phyloP scores from a whole-genome alignment of 2,329 filamentous ascomycete species.

The Fusarium sp. region DNA sequence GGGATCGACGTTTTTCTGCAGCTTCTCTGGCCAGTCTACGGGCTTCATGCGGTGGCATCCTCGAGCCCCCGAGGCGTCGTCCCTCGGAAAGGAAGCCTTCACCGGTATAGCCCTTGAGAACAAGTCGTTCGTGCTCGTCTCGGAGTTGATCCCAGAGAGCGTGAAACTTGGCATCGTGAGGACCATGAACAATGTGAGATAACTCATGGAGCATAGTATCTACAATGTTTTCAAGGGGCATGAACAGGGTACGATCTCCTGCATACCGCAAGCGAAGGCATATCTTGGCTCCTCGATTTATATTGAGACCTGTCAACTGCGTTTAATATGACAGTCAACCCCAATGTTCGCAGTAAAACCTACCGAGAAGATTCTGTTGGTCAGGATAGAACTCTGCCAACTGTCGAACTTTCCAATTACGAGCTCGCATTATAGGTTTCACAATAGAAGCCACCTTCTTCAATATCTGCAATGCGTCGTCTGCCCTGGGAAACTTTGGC shows the following conservation, averaged over 20 bases:
- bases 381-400: conserved; percentile 88
- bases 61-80: conserved; percentile 73
- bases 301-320: conserved; percentile 72
- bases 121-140: conserved; percentile 81
- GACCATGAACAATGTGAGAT: conserved; percentile 85
- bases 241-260: conserved; percentile 78
- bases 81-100: conserved; percentile 87
- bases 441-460: conserved; percentile 87
- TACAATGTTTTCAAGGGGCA: conserved; percentile 81
- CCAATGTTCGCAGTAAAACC: conserved; percentile 57
- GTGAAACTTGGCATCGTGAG: conserved; percentile 85
- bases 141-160: conserved; percentile 89
- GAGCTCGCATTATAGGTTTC: conserved; percentile 93
- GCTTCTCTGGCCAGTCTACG: conserved; percentile 78
- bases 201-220: conserved; percentile 97
- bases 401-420: conserved; percentile 81
- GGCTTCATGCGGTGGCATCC: conserved; percentile 78
- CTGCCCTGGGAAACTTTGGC: conserved; percentile 57
- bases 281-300: conserved; percentile 81
- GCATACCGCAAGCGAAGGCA: conserved; percentile 84
- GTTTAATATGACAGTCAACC: neutral
- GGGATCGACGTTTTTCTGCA: conserved; percentile 74
- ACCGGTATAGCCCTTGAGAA: conserved; percentile 87
- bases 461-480: conserved; percentile 69
- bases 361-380: conserved; percentile 77